Evolutionary conservation across 345 rosid species (phyloP), one percentile per base, ranked within the genome.

Genomic region (Punica granatum): DNA sequence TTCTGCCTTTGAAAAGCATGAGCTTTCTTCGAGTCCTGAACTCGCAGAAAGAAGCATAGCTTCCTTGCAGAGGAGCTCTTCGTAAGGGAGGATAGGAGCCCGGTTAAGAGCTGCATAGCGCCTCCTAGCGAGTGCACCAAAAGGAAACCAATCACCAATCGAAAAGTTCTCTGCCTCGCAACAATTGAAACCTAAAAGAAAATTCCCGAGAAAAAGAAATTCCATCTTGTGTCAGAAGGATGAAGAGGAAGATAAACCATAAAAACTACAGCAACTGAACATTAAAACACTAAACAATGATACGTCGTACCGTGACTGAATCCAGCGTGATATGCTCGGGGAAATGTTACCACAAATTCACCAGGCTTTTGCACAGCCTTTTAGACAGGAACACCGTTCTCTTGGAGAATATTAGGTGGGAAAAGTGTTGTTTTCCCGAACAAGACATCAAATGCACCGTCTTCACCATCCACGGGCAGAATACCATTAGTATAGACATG

Each of bases 81-180:
- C 99, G 37, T 95, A 98, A 75, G 99, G 98, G 74, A 95, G 91
- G 71, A 95, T 76, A 59, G 99, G 99, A 70, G 83, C 73, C 81
- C 97, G 82, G 76, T 85, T 92, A 28, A 95, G 97, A 70, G 81
- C 83, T 56, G 96, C 96, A 84, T 95, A 95, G 7, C 98, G 96
- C 74, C 82, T 73, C 73, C 98, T 92, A 31, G 99, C 97, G 30
- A 92, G 76, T 66, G 99, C 92, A 73, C 99, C 98, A 63, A 88
- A 74, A 71, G 92, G 88, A 78, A 95, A 95, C 99, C 99, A 95
- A 72, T 95, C 94, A 64, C 91, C 90, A 82, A 85, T 87, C 26
- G 98, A 98, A 80, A 95, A 95, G 81, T 95, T 95, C 74, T 92
- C 99, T 67, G 99, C 99, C 86, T 95, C 99, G 4, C 99, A 98